Percentiles rank a stretch among this genome's conserved stretches.
Conservation (phyloP, 2,329 filamentous ascomycete species). For the Trichoderma hamatum region DNA sequence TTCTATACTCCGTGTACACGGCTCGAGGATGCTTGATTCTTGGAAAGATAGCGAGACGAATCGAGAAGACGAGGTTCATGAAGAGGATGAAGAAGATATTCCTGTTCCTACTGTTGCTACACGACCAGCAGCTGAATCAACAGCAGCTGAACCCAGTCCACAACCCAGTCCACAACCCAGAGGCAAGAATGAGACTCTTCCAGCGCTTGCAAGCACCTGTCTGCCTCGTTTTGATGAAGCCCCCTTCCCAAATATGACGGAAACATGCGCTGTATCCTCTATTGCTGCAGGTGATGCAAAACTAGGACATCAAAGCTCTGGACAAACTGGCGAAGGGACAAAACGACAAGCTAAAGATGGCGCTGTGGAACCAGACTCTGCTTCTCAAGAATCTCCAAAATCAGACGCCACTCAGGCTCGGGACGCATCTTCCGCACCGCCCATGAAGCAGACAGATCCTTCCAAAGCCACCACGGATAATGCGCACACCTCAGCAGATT, state of each 20-base stretch:
- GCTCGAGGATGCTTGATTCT: constrained; percentile 94
- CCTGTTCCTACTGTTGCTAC: neutral
- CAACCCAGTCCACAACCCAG: neutral
- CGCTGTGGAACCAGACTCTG: neutral
- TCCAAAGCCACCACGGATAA: neutral
- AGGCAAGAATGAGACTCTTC: neutral
- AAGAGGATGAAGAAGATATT: constrained; percentile 35
- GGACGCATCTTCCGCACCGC: neutral
- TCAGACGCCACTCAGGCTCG: constrained; percentile 4
- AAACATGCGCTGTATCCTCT: constrained; percentile 19
- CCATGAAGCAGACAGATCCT: constrained; percentile 15
- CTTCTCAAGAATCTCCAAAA: neutral
- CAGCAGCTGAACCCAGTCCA: neutral
- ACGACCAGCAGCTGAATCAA: neutral
- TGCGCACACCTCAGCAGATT: neutral
- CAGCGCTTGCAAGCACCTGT: constrained; percentile 3
- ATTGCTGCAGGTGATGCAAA: neutral
- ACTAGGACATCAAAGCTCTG: neutral
- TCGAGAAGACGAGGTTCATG: constrained; percentile 63
- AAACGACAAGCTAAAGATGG: neutral
- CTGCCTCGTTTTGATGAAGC: neutral
- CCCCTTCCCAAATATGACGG: constrained; percentile 12
- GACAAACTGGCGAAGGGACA: neutral
- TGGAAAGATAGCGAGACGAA: constrained; percentile 78
- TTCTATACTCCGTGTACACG: constrained; percentile 87